Evolutionary conservation across 352 stramenopile species (phyloP), one percentile per base, ranked within the genome.

Genomic region (Phytopythium ostracodes): DNA sequence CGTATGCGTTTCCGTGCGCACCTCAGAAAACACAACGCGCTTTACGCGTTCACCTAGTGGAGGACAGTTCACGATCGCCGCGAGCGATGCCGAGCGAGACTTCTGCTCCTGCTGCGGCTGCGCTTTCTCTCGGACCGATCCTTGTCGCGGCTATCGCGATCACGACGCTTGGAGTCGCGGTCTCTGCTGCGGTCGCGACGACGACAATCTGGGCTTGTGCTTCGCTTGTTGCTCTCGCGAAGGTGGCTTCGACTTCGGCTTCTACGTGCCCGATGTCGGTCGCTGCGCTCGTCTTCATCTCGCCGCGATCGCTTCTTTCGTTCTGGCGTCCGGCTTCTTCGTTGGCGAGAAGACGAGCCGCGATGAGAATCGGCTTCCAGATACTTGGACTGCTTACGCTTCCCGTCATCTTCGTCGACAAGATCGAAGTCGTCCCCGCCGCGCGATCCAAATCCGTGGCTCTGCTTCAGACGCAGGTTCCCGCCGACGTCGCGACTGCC

Each of bases 381-480:
- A 10, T 35, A 2, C 35, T 25, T 25, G 35, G 25, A 38, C 24
- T 36, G 17, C 25, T n/a, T 18, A 38, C 14, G 22, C 24, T 53
- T 22, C 8, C 58, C 40, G 15, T 76, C 63, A 17, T 85, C 73
- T 62, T 87, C 75, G 7, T 73, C 70, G 10, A 89, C 71, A 1
- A 89, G 65, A 51, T 84, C 78, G 25, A 84, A 87, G 5, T 77
- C 60, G 11, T 65, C 65, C 10, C 35, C 46, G 2, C 53, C 60
- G 20, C 42, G 36, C 2, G 36, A n/a, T 4, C 55, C 36, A n/a
- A 60, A 60, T 14, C 59, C 59, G 22, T 52, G 63, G 12, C 68
- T 59, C 11, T 79, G 56, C 52, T 91, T 92, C 17, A 89, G 55
- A 5, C 62, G 66, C 46, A 92, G 50, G 46, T 73, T 71, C 24